Base-by-base conservation (phyloP, 148 eudicot species). In the Arbutus unedo region DNA sequence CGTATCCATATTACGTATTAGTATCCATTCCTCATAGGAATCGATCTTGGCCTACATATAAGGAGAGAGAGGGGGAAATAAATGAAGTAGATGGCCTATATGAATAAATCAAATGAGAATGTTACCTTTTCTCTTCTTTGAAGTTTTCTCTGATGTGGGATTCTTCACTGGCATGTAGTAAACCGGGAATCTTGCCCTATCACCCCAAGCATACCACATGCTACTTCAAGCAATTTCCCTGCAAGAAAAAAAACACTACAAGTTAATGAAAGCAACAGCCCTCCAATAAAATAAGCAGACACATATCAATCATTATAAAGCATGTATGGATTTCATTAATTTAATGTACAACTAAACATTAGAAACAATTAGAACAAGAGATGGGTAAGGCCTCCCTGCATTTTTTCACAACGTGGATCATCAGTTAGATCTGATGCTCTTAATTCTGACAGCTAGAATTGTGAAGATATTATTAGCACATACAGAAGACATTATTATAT, bases 201-300 rank as follows among this genome's bases (percentile, higher is more conserved):
- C 23, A 75, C 78, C 68, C 84, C 79, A 19, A 85, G 84, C 79
- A 85, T 74, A 44, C 62, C 43, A 43, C 87, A 82, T 67, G 87
- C 87, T 57, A 82, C 82, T 74, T 82, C 84, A 62, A 85, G 82
- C 87, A 85, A 74, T 43, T 85, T 85, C 47, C 87, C 87, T 85
- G 79, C 50, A 47, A 60, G 6, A 31, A 0, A 31, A 31, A 31
- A 31, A 31, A 31, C 0, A 68, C 14, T 5, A 47, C 2, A 57
- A 25, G 31, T 21, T 76, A 16, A 54, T 21, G 55, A 82, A 57
- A 82, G 79, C 66, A 62, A 74, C 83, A 21, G 19, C 68, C 68
- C 83, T 57, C 83, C 79, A 74, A 56, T 21, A 59, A 57, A 78
- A 78, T 45, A 74, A 74, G 66, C 25, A 21, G 25, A 41, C 57